These are phyloP conservation scores for Trametes cinnabarina DNA, from an alignment of 768 basidiomycete genomes.

Conservation along the genomic window DNA sequence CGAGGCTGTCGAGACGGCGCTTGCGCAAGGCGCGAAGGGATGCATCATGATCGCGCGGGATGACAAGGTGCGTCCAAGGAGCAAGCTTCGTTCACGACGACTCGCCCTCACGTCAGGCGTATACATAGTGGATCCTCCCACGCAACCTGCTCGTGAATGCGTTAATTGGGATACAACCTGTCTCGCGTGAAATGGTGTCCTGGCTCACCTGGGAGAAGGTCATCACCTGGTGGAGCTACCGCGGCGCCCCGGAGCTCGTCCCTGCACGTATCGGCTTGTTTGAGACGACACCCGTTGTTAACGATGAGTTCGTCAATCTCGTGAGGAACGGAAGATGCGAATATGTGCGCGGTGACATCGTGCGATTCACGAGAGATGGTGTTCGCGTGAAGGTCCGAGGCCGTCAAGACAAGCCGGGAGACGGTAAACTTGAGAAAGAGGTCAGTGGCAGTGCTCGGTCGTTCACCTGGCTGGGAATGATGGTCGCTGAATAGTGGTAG, in stretches of 20 bases:
- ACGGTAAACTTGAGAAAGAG: slow-evolving; percentile 31
- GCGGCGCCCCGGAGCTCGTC: slow-evolving; percentile 42
- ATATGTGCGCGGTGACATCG: slow-evolving; percentile 38
- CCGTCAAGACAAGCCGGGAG: slow-evolving; percentile 34
- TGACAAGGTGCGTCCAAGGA: slow-evolving; percentile 29
- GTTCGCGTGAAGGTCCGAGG: slow-evolving; percentile 41
- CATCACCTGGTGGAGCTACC: slow-evolving; percentile 43
- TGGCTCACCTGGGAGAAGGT: slow-evolving; percentile 50
- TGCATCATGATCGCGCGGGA: slow-evolving; percentile 41
- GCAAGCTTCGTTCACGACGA: too few species aligned
- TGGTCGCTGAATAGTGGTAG: too few species aligned
- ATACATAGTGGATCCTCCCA: too few species aligned
- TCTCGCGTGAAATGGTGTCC: slow-evolving; percentile 40
- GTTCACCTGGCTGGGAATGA: too few species aligned
- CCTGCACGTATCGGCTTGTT: slow-evolving; percentile 43
- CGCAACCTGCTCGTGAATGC: too few species aligned
- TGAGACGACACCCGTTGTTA: slow-evolving; percentile 50
- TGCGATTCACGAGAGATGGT: slow-evolving; percentile 37
- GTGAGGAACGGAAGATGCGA: too few species aligned
- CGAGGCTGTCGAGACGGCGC: slow-evolving; percentile 42
- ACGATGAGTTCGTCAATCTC: slow-evolving; percentile 44
- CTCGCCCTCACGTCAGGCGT: too few species aligned
- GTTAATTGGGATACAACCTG: too few species aligned
- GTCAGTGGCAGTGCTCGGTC: slow-evolving; percentile 2
- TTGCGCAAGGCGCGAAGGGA: slow-evolving; percentile 31